Base-by-base conservation (phyloP, 2,329 filamentous ascomycete genomes). In the Eutypella sp. region DNA sequence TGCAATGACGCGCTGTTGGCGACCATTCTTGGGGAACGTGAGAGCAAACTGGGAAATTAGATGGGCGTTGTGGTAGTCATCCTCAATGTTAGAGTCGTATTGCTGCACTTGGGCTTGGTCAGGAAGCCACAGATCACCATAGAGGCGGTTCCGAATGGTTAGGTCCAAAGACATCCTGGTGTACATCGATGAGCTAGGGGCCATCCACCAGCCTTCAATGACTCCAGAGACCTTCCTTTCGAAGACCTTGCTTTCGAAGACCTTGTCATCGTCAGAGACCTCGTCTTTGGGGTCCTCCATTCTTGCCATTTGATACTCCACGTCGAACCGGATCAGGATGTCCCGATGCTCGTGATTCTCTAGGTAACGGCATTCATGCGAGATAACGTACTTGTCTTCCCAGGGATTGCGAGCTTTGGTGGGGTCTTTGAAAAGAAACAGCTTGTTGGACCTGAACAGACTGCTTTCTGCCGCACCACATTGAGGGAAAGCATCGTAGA, bases 291-390 rank as follows among this genome's bases (percentile, higher is more conserved):
- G n/a, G n/a, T n/a, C n/a, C n/a, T n/a, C n/a, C n/a, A n/a, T n/a
- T n/a, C n/a, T n/a, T n/a, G 55, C 42, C 19, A 60, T 50, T 6
- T 57, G 45, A 4, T 54, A 42, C 2, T 27, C 15, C 4, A 47
- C 47, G 1, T 29, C 10, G 19, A 59, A 59, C 40, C 36, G 50
- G 31, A 60, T 13, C 11, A 58, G n/a, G 4, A 57, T 46, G 40
- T 67, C 64, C 9, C 64, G 57, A 43, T 64, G 57, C 42, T 69
- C 66, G 20, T 64, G 56, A 3, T 39, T 15, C 20, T 66, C 62
- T 2, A 66, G 37, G n/a, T 55, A 50, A 13, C 58, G 54, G 11
- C 54, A 51, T 3, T 59, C 53, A 13, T 49, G 34, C 2, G 65
- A 57, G 19, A 67, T 53, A 16, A 66, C 54, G 20, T 59, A 66